These are phyloP conservation scores for Penicillium diatomitis DNA, from an alignment of 495 filamentous ascomycete species.

Conservation along the genomic window DNA sequence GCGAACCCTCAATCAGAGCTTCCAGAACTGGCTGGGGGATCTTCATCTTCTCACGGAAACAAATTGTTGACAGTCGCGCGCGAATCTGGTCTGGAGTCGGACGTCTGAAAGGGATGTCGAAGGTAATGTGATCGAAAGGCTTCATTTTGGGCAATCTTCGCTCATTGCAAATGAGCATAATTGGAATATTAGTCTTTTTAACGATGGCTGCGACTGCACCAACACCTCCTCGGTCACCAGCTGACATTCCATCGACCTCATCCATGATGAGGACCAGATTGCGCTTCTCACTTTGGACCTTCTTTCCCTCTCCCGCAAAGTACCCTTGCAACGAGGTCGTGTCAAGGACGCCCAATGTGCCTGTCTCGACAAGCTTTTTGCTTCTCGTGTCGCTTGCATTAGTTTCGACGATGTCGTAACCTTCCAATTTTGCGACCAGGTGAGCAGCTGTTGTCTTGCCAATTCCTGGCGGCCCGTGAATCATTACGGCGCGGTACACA, in stretches of 20 bases:
- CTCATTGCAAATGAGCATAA: slow-evolving; percentile 98
- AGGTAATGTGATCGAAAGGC: slow-evolving; percentile 80
- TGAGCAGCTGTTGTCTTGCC: slow-evolving; percentile 98
- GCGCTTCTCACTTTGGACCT: slow-evolving; percentile 72
- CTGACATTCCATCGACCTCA: slow-evolving; percentile 98
- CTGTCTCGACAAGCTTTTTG: slow-evolving; percentile 89
- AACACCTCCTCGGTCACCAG: slow-evolving; percentile 91
- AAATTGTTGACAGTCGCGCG: slow-evolving; percentile 86
- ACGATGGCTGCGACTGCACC: slow-evolving; percentile 88
- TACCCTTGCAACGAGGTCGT: slow-evolving; percentile 89
- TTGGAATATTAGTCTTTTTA: slow-evolving; percentile 87
- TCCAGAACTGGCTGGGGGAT: slow-evolving; percentile 83
- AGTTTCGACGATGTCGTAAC: slow-evolving; percentile 87
- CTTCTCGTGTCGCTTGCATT: slow-evolving; percentile 97
- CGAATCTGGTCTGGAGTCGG: slow-evolving; percentile 84
- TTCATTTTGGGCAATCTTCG: slow-evolving; percentile 92
- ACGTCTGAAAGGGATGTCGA: slow-evolving; percentile 77
- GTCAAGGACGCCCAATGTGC: slow-evolving; percentile 78
- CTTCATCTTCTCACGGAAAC: slow-evolving; percentile 81
- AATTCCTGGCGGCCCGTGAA: slow-evolving; percentile 91
- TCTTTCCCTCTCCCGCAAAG: slow-evolving; percentile 77
- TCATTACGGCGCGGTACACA: slow-evolving; percentile 71
- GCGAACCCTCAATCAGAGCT: slow-evolving; percentile 85
- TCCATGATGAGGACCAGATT: slow-evolving; percentile 97
- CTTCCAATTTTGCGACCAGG: slow-evolving; percentile 83